Evolutionary conservation across 2,329 filamentous ascomycete genomes (phyloP).

Genomic region (Alternaria conjuncta): DNA sequence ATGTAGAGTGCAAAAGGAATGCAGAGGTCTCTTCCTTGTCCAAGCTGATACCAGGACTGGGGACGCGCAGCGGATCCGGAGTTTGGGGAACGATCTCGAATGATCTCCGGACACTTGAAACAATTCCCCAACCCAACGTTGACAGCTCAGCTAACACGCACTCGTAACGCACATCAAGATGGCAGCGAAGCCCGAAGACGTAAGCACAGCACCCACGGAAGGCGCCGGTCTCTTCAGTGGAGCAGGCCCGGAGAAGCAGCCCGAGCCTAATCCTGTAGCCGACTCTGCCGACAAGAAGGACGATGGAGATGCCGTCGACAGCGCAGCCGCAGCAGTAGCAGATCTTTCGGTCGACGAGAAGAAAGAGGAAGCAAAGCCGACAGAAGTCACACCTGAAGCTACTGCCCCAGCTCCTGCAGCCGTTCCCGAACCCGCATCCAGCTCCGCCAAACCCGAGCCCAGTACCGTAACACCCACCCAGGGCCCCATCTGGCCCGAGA

Average conservation of each 20-base stretch:
- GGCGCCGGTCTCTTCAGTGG: slow-evolving; percentile 14
- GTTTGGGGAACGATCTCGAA: slow-evolving; percentile 3
- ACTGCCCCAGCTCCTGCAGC: background rate
- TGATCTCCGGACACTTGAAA: slow-evolving; percentile 14
- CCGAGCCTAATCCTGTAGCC: slow-evolving; percentile 15
- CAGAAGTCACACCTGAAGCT: slow-evolving; percentile 7
- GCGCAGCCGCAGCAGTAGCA: slow-evolving; percentile 22
- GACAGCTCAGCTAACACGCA: background rate
- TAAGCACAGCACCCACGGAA: slow-evolving; percentile 18
- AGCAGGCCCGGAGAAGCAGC: slow-evolving; percentile 22
- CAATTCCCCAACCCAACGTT: slow-evolving; percentile 5
- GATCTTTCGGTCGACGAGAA: slow-evolving; percentile 25
- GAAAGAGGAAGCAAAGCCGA: slow-evolving; percentile 17
- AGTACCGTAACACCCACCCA: slow-evolving; percentile 11
- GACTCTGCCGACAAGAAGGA: slow-evolving; percentile 24
- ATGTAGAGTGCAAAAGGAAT: background rate
- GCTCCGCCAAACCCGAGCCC: slow-evolving; percentile 1
- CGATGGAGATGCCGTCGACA: slow-evolving; percentile 20
- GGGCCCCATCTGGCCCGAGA: slow-evolving; percentile 46
- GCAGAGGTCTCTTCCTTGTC: background rate
- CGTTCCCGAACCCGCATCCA: slow-evolving; percentile 5
- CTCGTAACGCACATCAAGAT: slow-evolving; percentile 13
- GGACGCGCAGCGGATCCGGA: slow-evolving; percentile 13
- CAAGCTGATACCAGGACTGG: background rate
- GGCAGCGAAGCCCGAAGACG: slow-evolving; percentile 26